Evolutionary conservation across 192 early-diverging fungal species (phyloP).

Genomic region (Podila verticillata): DNA sequence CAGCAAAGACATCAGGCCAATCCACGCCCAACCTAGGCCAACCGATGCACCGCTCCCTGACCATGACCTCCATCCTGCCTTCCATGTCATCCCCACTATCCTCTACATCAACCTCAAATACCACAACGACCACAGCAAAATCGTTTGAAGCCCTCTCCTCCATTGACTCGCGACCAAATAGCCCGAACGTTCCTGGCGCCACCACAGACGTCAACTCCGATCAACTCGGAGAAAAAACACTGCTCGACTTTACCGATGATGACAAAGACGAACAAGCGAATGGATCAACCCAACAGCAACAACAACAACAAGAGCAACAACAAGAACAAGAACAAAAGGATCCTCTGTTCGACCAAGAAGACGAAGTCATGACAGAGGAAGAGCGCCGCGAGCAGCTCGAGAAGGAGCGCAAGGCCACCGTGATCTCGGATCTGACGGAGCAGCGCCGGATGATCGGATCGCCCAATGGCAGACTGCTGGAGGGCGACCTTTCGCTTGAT

Average conservation of each 20-base stretch:
- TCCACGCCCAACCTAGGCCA: slow-evolving; percentile 23
- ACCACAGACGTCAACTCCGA: slow-evolving; percentile 1
- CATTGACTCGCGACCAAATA: no score
- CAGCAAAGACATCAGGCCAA: slow-evolving; percentile 35
- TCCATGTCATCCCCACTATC: neutral
- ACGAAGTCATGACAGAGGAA: slow-evolving; percentile 33
- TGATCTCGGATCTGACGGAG: slow-evolving; percentile 22
- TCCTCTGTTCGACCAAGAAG: slow-evolving; percentile 24
- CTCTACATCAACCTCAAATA: neutral
- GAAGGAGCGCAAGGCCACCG: slow-evolving; percentile 20
- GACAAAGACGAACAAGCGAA: neutral
- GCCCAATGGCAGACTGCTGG: slow-evolving; percentile 21
- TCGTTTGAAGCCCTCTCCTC: neutral
- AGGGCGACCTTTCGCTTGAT: slow-evolving; percentile 45
- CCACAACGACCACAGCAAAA: neutral
- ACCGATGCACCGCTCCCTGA: neutral
- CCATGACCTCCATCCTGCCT: slow-evolving; percentile 7
- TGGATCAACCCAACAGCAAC: neutral
- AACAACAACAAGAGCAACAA: slow-evolving; percentile 5
- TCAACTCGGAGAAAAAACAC: neutral
- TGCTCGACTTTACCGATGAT: slow-evolving; percentile 18
- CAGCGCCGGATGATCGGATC: slow-evolving; percentile 49
- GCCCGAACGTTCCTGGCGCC: neutral
- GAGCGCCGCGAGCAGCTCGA: slow-evolving; percentile 39
- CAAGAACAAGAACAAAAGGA: slow-evolving; percentile 5